Conservation (phyloP, 495 filamentous ascomycete genomes). For the Podospora australis region DNA sequence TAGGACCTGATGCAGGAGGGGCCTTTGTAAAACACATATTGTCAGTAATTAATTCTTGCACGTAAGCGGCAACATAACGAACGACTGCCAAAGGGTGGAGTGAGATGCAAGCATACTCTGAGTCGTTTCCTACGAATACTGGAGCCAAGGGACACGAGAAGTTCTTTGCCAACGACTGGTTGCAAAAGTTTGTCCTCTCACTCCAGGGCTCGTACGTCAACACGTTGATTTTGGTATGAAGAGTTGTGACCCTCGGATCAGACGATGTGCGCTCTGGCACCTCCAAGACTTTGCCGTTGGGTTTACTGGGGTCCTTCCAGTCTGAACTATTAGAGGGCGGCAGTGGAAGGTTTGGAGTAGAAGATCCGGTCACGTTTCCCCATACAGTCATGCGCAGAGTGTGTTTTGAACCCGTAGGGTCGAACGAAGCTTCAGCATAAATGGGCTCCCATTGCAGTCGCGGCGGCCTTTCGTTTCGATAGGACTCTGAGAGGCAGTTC, state of each 20-base stretch:
- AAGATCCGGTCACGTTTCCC: conserved; percentile 77
- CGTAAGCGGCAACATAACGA: too few species aligned
- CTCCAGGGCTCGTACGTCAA: conserved; percentile 65
- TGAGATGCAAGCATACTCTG: too few species aligned
- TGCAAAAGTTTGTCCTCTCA: conserved; percentile 56
- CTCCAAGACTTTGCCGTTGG: conserved; percentile 71
- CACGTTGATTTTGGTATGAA: conserved; percentile 61
- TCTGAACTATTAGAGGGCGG: conserved; percentile 51
- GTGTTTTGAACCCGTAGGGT: conserved; percentile 52
- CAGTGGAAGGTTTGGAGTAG: conserved; percentile 32
- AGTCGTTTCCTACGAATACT: conserved; percentile 49
- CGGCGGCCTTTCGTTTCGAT: conserved; percentile 39
- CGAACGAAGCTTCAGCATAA: conserved; percentile 65
- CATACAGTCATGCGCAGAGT: conserved; percentile 75
- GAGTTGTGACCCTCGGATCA: conserved; percentile 60
- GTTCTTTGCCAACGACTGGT: conserved; percentile 48
- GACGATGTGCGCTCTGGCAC: conserved; percentile 39
- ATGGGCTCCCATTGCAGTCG: conserved; percentile 76
- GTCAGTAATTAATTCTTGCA: too few species aligned
- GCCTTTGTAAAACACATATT: too few species aligned
- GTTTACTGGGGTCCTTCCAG: conserved; percentile 48
- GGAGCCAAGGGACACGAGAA: conserved; percentile 66
- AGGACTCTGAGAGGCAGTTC: conserved; percentile 68
- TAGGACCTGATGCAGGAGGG: conserved; percentile 1
- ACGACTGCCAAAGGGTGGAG: too few species aligned